Conservation (phyloP, 192 early-diverging fungal species). For the Thamnidium elegans region DNA sequence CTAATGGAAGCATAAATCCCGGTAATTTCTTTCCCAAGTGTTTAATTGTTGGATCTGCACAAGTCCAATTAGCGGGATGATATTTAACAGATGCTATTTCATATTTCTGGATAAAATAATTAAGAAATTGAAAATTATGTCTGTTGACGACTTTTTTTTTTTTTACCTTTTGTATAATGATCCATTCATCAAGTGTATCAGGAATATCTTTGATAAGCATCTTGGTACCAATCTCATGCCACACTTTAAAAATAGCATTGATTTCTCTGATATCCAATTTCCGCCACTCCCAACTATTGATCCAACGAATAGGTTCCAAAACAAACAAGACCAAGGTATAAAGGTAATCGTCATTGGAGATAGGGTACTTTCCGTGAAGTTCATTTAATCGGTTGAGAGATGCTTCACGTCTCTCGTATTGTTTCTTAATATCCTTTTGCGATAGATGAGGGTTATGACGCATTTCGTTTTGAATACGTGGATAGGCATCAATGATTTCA, state of each 20-base stretch:
- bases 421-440: constrained; percentile 17
- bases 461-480: constrained; percentile 21
- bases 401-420: constrained; percentile 12
- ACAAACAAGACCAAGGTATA: constrained; percentile 41
- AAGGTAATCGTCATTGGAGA: constrained; percentile 44
- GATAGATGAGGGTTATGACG: constrained; percentile 15
- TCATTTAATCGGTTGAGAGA: constrained; percentile 41
- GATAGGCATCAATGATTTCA: constrained; percentile 34
- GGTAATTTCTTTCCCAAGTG: constrained; percentile 18
- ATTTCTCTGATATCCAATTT: constrained; percentile 36
- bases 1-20: constrained; percentile 5
- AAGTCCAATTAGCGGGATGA: constrained; percentile 19
- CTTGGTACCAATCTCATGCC: constrained; percentile 26
- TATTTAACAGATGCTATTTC: constrained; percentile 22
- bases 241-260: constrained; percentile 38
- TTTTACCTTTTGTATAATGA: constrained; percentile 37
- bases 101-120: too few species aligned
- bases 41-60: constrained; percentile 26
- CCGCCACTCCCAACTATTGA: constrained; percentile 42
- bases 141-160: too few species aligned
- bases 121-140: too few species aligned
- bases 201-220: constrained; percentile 50
- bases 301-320: constrained; percentile 29
- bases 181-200: constrained; percentile 24
- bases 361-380: constrained; percentile 44